Evolutionary conservation across 495 filamentous ascomycete species (phyloP).

Genomic region (Endocarpon pusillum): DNA sequence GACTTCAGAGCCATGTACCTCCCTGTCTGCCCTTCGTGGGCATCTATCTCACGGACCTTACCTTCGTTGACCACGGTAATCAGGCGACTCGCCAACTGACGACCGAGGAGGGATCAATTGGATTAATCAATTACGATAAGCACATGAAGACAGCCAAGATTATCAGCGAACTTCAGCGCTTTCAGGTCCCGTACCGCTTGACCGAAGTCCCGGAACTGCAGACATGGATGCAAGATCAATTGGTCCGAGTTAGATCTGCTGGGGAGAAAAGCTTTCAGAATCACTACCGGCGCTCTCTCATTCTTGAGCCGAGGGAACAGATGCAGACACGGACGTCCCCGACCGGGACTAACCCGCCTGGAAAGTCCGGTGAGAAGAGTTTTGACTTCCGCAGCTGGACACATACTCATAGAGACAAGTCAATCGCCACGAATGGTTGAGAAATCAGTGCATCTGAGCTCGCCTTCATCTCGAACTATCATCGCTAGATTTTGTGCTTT

Average conservation of each 20-base stretch:
- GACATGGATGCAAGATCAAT: conserved; percentile 78
- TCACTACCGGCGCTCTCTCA: conserved; percentile 68
- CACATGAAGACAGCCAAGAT: conserved; percentile 86
- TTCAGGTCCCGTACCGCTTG: conserved; percentile 88
- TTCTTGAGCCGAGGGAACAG: conserved; percentile 68
- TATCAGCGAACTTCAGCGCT: conserved; percentile 88
- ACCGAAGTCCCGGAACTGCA: conserved; percentile 77
- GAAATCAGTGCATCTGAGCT: too few relatives aligned
- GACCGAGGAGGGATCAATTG: conserved; percentile 39
- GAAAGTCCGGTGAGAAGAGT: conserved; percentile 37
- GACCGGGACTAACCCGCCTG: conserved; percentile 29
- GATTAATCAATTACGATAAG: conserved; percentile 97
- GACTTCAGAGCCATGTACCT: conserved; percentile 72
- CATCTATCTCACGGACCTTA: conserved; percentile 76
- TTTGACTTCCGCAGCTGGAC: conserved; percentile 42
- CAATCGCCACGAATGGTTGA: conserved; percentile 27
- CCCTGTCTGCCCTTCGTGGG: conserved; percentile 96
- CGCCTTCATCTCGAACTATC: too few relatives aligned
- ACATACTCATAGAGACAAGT: conserved; percentile 30
- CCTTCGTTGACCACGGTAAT: conserved; percentile 79
- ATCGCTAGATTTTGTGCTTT: too few relatives aligned
- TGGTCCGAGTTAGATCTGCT: conserved; percentile 60
- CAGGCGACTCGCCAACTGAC: conserved; percentile 38
- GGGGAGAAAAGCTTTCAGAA: conserved; percentile 66
- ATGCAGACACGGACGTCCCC: conserved; percentile 13